Percentiles rank a stretch among this genome's conserved stretches.
phyloP scores from a whole-genome alignment of 1,284 basidiomycete genomes.

The Meira miltonrushii region DNA sequence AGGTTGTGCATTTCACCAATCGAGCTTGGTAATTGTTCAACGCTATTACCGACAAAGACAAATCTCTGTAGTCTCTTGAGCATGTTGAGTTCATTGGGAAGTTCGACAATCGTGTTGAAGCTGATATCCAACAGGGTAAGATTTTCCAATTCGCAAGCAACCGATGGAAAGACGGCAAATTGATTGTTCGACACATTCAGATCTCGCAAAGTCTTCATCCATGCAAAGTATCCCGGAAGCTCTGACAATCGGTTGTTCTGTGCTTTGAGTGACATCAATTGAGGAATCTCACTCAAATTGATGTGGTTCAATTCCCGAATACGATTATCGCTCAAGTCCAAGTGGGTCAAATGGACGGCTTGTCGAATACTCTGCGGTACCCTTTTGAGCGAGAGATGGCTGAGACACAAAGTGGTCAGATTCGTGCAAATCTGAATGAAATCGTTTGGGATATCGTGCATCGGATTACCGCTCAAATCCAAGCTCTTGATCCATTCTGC shows the following conservation, averaged over 20 bases:
- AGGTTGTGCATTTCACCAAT: conserved; percentile 35
- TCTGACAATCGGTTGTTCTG: conserved; percentile 90
- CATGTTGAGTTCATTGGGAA: conserved; percentile 75
- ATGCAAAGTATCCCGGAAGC: conserved; percentile 78
- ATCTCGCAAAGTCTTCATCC: conserved; percentile 66
- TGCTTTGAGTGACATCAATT: conserved; percentile 69
- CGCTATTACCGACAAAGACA: conserved; percentile 41
- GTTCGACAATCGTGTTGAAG: conserved; percentile 79
- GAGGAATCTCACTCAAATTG: conserved; percentile 70
- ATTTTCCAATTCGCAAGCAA: conserved; percentile 69
- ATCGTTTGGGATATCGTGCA: conserved; percentile 91
- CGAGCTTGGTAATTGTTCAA: conserved; percentile 38
- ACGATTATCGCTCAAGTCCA: conserved; percentile 90
- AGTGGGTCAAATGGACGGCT: conserved; percentile 68
- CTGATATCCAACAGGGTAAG: conserved; percentile 87
- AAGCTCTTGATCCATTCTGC: conserved; percentile 80
- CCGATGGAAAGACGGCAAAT: conserved; percentile 72
- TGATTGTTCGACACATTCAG: conserved; percentile 98
- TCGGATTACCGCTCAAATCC: conserved; percentile 88
- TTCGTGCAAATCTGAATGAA: conserved; percentile 85
- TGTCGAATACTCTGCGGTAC: conserved; percentile 79
- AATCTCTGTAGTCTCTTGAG: conserved; percentile 55
- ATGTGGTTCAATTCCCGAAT: conserved; percentile 85
- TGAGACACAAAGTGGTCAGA: conserved; percentile 78
- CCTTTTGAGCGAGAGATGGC: conserved; percentile 91